phyloP scores from a whole-genome alignment of 371 early-diverging fungal species.

The Apophysomyces ossiformis region DNA sequence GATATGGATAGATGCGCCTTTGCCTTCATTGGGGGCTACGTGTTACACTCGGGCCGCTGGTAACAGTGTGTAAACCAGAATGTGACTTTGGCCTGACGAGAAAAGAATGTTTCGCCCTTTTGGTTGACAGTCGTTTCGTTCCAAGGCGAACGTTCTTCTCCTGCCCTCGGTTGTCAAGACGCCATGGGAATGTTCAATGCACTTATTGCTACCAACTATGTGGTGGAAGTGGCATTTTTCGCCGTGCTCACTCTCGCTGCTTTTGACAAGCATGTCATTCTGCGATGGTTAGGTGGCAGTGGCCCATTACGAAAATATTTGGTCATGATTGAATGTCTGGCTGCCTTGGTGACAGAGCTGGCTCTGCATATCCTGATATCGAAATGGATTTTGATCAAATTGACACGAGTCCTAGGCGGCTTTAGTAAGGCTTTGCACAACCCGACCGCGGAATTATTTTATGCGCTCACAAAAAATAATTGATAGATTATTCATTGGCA shows the following conservation, averaged over 20 bases:
- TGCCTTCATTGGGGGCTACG: too few relatives aligned
- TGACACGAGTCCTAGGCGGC: slow-evolving; percentile 28
- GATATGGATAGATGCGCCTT: too few relatives aligned
- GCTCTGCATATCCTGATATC: slow-evolving; percentile 33
- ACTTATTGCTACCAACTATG: slow-evolving; percentile 22
- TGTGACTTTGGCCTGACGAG: too few relatives aligned
- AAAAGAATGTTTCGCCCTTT: too few relatives aligned
- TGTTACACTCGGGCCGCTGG: background rate
- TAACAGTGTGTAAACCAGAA: background rate
- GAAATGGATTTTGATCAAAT: slow-evolving; percentile 19
- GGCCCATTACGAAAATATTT: slow-evolving; percentile 12
- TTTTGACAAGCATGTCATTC: slow-evolving; percentile 21
- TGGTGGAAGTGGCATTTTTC: slow-evolving; percentile 10
- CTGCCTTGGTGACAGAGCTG: slow-evolving; percentile 27
- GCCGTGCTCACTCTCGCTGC: slow-evolving; percentile 14
- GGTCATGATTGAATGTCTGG: slow-evolving; percentile 18
- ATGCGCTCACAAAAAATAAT: background rate
- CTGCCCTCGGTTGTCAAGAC: background rate
- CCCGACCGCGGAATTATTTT: background rate
- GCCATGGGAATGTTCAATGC: slow-evolving; percentile 13
- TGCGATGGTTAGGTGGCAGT: background rate
- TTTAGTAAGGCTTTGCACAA: slow-evolving; percentile 28
- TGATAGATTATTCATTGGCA: slow-evolving; percentile 29
- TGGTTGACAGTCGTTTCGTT: too few relatives aligned
- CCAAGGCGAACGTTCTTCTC: too few relatives aligned